Evolutionary conservation across 1,139 yeast genomes (phyloP), one percentile per base, ranked within the genome.

Genomic region (Blastobotrys indianensis): DNA sequence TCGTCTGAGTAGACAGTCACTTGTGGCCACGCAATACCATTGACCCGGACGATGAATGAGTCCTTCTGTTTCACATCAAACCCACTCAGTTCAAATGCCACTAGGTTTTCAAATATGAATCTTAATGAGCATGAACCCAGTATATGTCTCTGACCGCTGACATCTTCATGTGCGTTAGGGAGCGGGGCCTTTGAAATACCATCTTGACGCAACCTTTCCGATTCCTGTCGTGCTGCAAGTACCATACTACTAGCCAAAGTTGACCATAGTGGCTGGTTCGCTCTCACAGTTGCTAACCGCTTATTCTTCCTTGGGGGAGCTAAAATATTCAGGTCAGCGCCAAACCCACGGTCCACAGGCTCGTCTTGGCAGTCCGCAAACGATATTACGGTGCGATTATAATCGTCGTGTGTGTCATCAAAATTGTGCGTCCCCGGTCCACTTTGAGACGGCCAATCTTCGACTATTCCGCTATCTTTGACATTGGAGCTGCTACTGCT

Each of bases 21-120:
- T 42, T 65, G 69, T 0, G 67, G 65, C 69, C 69, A 65, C 29
- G 53, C 58, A 28, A 65, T 64, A 2, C 66, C 66, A 37, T 65
- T 65, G 20, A 65, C 67, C 10, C 57, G 49, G 6, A 62, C 65
- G 9, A 54, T 44, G 29, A 62, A 51, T 4, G 50, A 54, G 37
- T 51, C 50, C n/a, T 50, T 53, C n/a, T 44, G 42, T 12, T 50
- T 41, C 3, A 52, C 40, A 31, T 51, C 53, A 33, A 53, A 54
- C 31, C 52, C 52, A 31, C 42, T 51, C 46, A 62, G 53, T 36
- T 60, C 61, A 50, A 64, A 61, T 5, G 61, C 67, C 20, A 62
- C 60, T 35, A 59, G 57, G 34, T 60, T 62, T 39, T 64, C 67
- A 30, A 60, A 47, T 30, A 64, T 56, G 43, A 58, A 61, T 20